Conservation (phyloP, 805 yeast genomes). For the Tetrapisispora namnaoensis region DNA sequence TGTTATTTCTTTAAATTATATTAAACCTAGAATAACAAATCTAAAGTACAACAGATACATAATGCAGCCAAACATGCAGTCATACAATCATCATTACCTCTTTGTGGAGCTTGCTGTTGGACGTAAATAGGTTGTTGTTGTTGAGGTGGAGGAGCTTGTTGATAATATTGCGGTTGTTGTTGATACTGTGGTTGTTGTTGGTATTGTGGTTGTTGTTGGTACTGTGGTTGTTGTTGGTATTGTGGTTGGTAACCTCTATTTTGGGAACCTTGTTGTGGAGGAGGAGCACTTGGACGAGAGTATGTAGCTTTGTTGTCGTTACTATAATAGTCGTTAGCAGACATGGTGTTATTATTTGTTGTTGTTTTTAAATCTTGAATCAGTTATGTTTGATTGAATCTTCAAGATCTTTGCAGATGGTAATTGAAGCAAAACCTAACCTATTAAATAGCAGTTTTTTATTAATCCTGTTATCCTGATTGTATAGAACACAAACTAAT, state of each 20-base stretch:
- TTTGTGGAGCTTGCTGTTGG: constrained; percentile 37
- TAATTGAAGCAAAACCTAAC: too few relatives aligned
- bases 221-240: constrained; percentile 10
- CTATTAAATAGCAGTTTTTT: too few relatives aligned
- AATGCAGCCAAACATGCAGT: constrained; percentile 45
- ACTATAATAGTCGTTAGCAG: constrained; percentile 22
- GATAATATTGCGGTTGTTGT: constrained; percentile 34
- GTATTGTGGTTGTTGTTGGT: constrained; percentile 11
- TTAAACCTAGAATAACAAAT: constrained; percentile 35
- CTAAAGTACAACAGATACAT: constrained; percentile 48
- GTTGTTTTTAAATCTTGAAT: neutral
- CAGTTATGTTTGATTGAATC: neutral
- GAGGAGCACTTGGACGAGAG: constrained; percentile 22
- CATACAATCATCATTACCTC: constrained; percentile 36
- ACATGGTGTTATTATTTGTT: constrained; percentile 8
- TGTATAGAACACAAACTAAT: too few relatives aligned
- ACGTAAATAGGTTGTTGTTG: constrained; percentile 44
- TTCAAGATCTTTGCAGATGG: too few relatives aligned
- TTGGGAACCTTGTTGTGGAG: constrained; percentile 12
- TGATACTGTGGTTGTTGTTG: constrained; percentile 31
- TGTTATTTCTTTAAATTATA: neutral
- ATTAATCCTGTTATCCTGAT: too few relatives aligned
- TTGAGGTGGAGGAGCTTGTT: constrained; percentile 31
- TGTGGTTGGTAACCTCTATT: constrained; percentile 10
- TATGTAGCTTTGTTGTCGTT: constrained; percentile 11